These are phyloP conservation scores for Amaranthus palmeri DNA, from an alignment of 148 eudicot genomes.

Conservation along the genomic window DNA sequence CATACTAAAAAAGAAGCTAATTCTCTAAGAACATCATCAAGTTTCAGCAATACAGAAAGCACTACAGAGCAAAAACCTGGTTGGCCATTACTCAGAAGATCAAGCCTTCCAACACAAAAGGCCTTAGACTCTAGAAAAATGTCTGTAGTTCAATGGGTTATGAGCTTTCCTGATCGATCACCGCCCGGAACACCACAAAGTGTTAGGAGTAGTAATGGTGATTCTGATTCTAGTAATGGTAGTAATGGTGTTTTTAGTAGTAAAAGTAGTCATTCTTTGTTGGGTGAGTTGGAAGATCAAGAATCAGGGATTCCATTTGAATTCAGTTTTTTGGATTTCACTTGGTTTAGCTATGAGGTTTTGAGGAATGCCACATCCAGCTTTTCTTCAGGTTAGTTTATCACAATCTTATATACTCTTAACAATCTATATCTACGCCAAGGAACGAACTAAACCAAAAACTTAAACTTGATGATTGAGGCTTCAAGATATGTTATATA, in stretches of 20 bases:
- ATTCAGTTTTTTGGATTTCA: constrained; percentile 45
- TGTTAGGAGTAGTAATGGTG: constrained; percentile 16
- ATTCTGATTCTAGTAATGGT: constrained; percentile 17
- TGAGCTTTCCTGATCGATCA: constrained; percentile 73
- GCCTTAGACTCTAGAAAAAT: constrained; percentile 60
- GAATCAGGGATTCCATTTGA: constrained; percentile 43
- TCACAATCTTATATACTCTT: too few species aligned
- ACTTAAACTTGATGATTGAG: too few species aligned
- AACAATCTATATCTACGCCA: too few species aligned
- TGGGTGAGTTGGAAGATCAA: constrained; percentile 34
- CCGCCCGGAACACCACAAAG: constrained; percentile 49
- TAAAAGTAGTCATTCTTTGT: constrained; percentile 21
- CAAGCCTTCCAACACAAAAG: constrained; percentile 39
- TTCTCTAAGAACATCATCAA: constrained; percentile 33
- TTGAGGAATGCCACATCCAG: constrained; percentile 59
- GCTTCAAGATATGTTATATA: too few species aligned
- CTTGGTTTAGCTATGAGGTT: constrained; percentile 64
- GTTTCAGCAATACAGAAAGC: constrained; percentile 31
- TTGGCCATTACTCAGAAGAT: constrained; percentile 78
- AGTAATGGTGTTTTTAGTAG: constrained; percentile 25
- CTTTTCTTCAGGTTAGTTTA: constrained; percentile 60
- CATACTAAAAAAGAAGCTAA: constrained; percentile 16
- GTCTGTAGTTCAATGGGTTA: constrained; percentile 94
- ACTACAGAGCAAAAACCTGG: constrained; percentile 58
- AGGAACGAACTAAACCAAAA: too few species aligned